Conservation (phyloP, 257 asterid genomes). For the Nicotiana tabacum region DNA sequence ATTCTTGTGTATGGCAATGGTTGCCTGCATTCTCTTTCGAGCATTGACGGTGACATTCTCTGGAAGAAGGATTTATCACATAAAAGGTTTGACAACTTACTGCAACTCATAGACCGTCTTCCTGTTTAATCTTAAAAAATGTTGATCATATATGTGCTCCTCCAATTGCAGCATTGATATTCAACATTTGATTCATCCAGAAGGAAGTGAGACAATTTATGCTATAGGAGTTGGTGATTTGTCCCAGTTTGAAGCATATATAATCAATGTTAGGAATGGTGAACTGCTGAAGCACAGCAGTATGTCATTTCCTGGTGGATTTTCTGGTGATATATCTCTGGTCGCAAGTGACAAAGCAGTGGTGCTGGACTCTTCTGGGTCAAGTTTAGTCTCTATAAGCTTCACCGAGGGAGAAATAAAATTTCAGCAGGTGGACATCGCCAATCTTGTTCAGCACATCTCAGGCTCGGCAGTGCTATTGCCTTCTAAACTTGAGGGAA, state of each 20-base stretch:
- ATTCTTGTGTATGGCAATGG: conserved; percentile 73
- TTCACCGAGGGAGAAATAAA: conserved; percentile 59
- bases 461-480: conserved; percentile 50
- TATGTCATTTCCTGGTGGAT: conserved; percentile 47
- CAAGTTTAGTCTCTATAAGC: conserved; percentile 41
- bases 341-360: conserved; percentile 56
- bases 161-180: conserved; percentile 58
- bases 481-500: conserved; percentile 61
- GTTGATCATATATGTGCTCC: neutral
- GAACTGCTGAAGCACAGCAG: conserved; percentile 54
- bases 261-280: conserved; percentile 59
- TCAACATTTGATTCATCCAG: conserved; percentile 55
- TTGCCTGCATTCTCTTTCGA: conserved; percentile 66
- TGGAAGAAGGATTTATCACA: conserved; percentile 77
- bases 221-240: conserved; percentile 59
- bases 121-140: neutral
- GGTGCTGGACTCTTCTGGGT: conserved; percentile 70
- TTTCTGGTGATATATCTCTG: conserved; percentile 75
- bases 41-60: conserved; percentile 75
- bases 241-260: conserved; percentile 53
- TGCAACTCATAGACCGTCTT: neutral
- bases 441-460: conserved; percentile 50
- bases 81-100: conserved; percentile 53
- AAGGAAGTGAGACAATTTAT: conserved; percentile 50
- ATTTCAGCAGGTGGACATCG: conserved; percentile 45